Base-by-base conservation (phyloP, 257 asterid genomes). In the Solanum verrucosum region DNA sequence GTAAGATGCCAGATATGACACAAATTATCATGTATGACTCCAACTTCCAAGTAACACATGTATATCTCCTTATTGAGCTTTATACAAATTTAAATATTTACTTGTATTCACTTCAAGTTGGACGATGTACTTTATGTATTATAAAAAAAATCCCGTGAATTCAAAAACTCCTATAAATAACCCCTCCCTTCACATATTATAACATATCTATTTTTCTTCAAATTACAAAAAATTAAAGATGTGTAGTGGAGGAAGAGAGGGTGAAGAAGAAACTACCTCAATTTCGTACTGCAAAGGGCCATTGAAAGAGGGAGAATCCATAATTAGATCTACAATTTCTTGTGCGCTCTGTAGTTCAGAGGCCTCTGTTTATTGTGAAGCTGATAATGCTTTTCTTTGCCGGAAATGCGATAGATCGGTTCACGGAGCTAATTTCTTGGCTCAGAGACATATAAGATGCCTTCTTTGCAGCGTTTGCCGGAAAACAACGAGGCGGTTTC, bases 351-450 rank as follows among this genome's bases (percentile, higher is more conserved):
- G 95, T 86, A 81, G 83, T 44, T 87, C 90, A 65, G 87, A 74
- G 20, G 95, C 95, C 27, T 56, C 89, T 20, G 85, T 93, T 16
- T 91, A 91, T 86, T 93, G 95, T 90, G 89, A 87, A 72, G 93
- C 95, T 13, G 95, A 93, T 85, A 88, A 87, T 79, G 95, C 95
- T 7, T 91, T 89, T 88, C 89, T 93, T 34, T 93, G 95, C 90
- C 44, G 84, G 87, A 89, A 93, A 89, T 93, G 95, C 65, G 95
- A 93, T 59, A 73, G 60, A 29, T 86, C 87, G 92, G 93, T 93
- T 21, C 93, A 91, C 35, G 88, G 87, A 18, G 93, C 95, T 7
- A 93, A 93, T 83, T 90, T 93, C 87, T 87, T 93, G 84, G 93
- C 93, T 11, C 88, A 82, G 56, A 89, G 93, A 85, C 93, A 91